phyloP scores from a whole-genome alignment of 2,329 filamentous ascomycete species.

The Zymoseptoria pseudotritici region DNA sequence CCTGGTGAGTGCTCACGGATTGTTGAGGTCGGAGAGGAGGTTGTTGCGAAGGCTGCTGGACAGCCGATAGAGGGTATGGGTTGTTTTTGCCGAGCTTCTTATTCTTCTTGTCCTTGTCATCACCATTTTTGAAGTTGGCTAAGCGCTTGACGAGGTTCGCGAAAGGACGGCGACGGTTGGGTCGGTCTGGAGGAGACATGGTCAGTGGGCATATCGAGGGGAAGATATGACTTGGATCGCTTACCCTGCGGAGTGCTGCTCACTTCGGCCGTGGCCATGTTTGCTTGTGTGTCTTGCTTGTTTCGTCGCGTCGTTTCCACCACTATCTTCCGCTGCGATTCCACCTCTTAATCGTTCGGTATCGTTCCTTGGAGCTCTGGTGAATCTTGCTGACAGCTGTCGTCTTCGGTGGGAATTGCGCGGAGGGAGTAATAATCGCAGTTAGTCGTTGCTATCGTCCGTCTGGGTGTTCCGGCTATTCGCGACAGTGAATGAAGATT shows the following conservation, averaged over 20 bases:
- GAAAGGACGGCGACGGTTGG: slow-evolving; percentile 75
- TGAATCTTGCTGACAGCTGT: background rate
- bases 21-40: background rate
- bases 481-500: background rate
- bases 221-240: slow-evolving; percentile 8
- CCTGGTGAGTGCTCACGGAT: background rate
- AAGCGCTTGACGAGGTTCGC: slow-evolving; percentile 91
- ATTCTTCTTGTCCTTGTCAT: slow-evolving; percentile 32
- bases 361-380: background rate
- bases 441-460: background rate
- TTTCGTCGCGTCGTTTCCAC: background rate
- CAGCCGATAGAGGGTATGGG: slow-evolving; percentile 75
- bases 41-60: background rate
- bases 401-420: background rate
- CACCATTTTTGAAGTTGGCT: slow-evolving; percentile 73
- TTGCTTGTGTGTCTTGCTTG: background rate
- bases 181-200: slow-evolving; percentile 51
- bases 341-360: background rate
- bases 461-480: background rate
- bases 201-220: slow-evolving; percentile 14
- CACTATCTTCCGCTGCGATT: background rate
- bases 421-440: background rate
- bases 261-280: slow-evolving; percentile 40
- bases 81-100: slow-evolving; percentile 61
- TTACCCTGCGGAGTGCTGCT: slow-evolving; percentile 38